These are phyloP conservation scores for Phialocephala subalpina DNA, from an alignment of 2,329 filamentous ascomycete species.

Conservation along the genomic window DNA sequence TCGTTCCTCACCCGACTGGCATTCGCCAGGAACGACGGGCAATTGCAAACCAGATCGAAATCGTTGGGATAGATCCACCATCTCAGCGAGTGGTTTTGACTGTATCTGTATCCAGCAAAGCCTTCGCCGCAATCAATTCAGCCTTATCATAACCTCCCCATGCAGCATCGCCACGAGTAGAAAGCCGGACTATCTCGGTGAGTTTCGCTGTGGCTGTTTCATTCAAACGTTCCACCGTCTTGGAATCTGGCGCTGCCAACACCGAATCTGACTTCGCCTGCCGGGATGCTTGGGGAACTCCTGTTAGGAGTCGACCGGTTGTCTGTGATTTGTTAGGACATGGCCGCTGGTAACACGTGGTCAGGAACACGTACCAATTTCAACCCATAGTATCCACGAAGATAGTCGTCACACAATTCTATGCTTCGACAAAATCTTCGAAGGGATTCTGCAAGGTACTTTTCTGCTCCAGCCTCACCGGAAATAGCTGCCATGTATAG, in stretches of 20 bases:
- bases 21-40: background rate
- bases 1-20: background rate
- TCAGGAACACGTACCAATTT: constrained; percentile 67
- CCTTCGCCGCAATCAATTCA: constrained; percentile 76
- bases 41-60: constrained; percentile 7
- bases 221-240: constrained; percentile 72
- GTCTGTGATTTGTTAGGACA: constrained; percentile 41
- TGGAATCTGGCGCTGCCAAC: constrained; percentile 61
- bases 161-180: constrained; percentile 64
- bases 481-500: constrained; percentile 72
- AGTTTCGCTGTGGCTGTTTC: constrained; percentile 78
- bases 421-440: constrained; percentile 90
- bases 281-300: constrained; percentile 53
- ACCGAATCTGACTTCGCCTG: constrained; percentile 53
- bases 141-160: constrained; percentile 78
- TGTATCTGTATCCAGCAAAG: constrained; percentile 47
- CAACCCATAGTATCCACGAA: constrained; percentile 91
- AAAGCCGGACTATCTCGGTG: constrained; percentile 75
- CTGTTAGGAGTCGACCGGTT: constrained; percentile 52
- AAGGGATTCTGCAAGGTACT: constrained; percentile 74
- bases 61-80: background rate
- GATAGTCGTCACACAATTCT: constrained; percentile 91
- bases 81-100: constrained; percentile 41
- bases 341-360: constrained; percentile 9
- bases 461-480: constrained; percentile 49